These are phyloP conservation scores for Kazachstania viticola DNA, from an alignment of 805 yeast species.

Conservation along the genomic window DNA sequence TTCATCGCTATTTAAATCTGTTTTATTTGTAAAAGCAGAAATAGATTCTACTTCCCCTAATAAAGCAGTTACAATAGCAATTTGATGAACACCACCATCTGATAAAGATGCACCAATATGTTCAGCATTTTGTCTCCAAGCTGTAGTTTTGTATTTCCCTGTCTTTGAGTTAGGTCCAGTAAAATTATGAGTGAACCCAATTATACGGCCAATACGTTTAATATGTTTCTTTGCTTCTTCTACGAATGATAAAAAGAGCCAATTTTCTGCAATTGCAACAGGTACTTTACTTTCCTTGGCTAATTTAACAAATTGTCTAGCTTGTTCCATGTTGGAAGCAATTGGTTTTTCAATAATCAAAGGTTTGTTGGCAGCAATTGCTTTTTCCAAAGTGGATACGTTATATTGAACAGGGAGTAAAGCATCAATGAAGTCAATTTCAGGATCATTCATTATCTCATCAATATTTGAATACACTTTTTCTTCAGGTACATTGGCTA, in stretches of 20 bases:
- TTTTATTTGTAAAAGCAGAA: conserved; percentile 67
- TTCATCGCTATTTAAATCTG: conserved; percentile 65
- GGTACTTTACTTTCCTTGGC: conserved; percentile 53
- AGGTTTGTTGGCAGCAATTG: conserved; percentile 67
- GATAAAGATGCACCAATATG: conserved; percentile 88
- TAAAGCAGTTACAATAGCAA: conserved; percentile 74
- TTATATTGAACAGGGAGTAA: conserved; percentile 81
- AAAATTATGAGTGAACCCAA: conserved; percentile 58
- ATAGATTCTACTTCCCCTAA: conserved; percentile 64
- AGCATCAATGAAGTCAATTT: conserved; percentile 69
- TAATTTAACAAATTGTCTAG: conserved; percentile 63
- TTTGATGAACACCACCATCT: conserved; percentile 95
- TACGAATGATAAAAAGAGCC: conserved; percentile 62
- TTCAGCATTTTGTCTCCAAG: conserved; percentile 85
- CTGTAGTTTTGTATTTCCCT: conserved; percentile 53
- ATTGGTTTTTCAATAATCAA: conserved; percentile 82
- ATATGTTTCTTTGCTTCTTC: conserved; percentile 43
- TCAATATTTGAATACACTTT: conserved; percentile 52
- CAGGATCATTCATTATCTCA: conserved; percentile 50
- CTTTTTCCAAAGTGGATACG: conserved; percentile 51
- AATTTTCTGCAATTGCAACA: conserved; percentile 74
- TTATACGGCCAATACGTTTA: conserved; percentile 58
- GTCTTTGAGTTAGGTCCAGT: conserved; percentile 58
- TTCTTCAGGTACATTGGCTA: conserved; percentile 37
- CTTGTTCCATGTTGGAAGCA: conserved; percentile 76